These are phyloP conservation scores for Fonsecaea pedrosoi DNA, from an alignment of 2,329 filamentous ascomycete genomes.

Conservation along the genomic window DNA sequence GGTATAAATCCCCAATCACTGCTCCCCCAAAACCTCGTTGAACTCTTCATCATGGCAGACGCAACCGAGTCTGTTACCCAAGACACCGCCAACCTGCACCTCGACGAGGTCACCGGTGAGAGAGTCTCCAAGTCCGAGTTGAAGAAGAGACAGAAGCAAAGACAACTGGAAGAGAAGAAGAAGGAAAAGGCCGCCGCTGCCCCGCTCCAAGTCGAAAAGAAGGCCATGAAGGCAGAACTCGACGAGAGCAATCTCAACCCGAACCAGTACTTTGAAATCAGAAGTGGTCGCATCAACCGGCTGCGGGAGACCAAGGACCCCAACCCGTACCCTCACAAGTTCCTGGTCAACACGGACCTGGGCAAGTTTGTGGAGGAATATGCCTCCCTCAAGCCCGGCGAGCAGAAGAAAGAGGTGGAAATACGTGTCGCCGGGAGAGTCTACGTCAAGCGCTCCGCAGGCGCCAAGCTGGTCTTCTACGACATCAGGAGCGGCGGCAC, in stretches of 20 bases:
- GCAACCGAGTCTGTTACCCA: slow-evolving; percentile 53
- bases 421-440: slow-evolving; percentile 84
- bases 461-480: slow-evolving; percentile 89
- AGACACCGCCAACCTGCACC: slow-evolving; percentile 69
- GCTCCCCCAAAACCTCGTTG: neutral
- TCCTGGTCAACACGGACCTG: slow-evolving; percentile 83
- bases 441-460: slow-evolving; percentile 82
- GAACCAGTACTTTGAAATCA: slow-evolving; percentile 95
- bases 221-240: slow-evolving; percentile 68
- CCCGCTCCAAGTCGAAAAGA: slow-evolving; percentile 66
- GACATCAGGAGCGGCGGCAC: slow-evolving; percentile 77
- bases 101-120: slow-evolving; percentile 94
- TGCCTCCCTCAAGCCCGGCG: slow-evolving; percentile 80
- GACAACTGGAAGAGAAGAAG: slow-evolving; percentile 87
- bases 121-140: slow-evolving; percentile 81
- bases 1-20: neutral
- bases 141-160: slow-evolving; percentile 94
- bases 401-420: slow-evolving; percentile 75
- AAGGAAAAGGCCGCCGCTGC: slow-evolving; percentile 74
- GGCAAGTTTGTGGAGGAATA: slow-evolving; percentile 80
- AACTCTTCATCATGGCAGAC: slow-evolving; percentile 42
- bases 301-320: slow-evolving; percentile 75
- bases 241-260: slow-evolving; percentile 53
- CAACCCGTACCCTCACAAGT: slow-evolving; percentile 93
- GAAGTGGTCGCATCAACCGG: slow-evolving; percentile 79